These are phyloP conservation scores for Phytophthora macrochlamydospora DNA, from an alignment of 352 stramenopile genomes.

Conservation along the genomic window DNA sequence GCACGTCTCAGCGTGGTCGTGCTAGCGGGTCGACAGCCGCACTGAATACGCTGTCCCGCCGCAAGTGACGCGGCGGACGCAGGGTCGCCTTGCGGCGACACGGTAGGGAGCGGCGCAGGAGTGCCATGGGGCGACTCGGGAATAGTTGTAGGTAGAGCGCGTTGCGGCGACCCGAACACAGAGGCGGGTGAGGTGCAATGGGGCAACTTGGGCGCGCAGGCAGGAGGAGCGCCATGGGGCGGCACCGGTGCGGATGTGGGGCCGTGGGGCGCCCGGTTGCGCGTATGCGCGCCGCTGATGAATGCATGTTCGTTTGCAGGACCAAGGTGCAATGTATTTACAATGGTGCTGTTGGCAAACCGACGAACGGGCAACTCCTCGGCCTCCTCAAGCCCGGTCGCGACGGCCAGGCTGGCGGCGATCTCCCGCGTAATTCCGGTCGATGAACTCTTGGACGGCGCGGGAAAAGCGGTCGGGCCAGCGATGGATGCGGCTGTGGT, in stretches of 20 bases:
- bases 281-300: neutral
- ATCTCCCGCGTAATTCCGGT: neutral
- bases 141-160: too few species aligned
- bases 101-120: too few species aligned
- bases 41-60: too few species aligned
- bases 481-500: neutral
- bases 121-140: too few species aligned
- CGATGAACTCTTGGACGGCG: neutral
- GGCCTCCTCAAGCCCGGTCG: neutral
- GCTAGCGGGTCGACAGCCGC: too few species aligned
- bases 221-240: neutral
- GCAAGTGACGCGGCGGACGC: too few species aligned
- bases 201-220: too few species aligned
- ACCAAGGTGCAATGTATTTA: slow-evolving; percentile 12
- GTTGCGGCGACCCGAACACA: too few species aligned
- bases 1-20: too few species aligned
- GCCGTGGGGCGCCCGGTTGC: neutral
- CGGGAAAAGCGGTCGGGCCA: neutral
- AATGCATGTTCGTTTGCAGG: slow-evolving; percentile 5
- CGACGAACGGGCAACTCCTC: neutral
- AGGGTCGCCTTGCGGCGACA: too few species aligned
- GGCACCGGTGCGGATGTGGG: neutral
- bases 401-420: neutral
- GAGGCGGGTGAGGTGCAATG: too few species aligned
- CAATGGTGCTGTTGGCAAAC: neutral